Conservation (phyloP, 1,284 basidiomycete species). For the Exobasidium rhododendri region DNA sequence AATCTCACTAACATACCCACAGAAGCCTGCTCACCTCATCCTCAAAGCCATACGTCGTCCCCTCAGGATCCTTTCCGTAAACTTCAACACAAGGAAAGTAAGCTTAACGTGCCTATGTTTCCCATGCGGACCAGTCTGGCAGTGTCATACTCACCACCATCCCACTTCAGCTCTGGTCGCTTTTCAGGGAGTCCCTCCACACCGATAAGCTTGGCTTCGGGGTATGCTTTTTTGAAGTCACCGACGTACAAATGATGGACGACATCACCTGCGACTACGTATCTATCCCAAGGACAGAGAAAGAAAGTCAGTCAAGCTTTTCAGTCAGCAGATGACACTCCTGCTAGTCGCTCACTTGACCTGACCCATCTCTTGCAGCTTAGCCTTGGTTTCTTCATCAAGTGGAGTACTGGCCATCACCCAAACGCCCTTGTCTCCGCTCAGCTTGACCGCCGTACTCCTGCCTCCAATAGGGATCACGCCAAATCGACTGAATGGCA, state of each 20-base stretch:
- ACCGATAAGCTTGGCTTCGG: slow-evolving; percentile 56
- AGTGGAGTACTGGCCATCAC: slow-evolving; percentile 80
- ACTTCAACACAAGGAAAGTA: slow-evolving; percentile 5
- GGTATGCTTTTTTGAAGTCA: slow-evolving; percentile 37
- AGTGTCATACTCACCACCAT: slow-evolving; percentile 20
- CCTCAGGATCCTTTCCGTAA: slow-evolving; percentile 34
- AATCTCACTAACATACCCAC: neutral
- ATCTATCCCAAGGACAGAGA: too few species aligned
- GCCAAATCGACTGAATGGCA: slow-evolving; percentile 52
- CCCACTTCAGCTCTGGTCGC: slow-evolving; percentile 57
- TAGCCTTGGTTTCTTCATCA: slow-evolving; percentile 68
- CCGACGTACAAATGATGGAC: slow-evolving; percentile 59
- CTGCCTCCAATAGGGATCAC: slow-evolving; percentile 55
- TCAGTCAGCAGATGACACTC: too few species aligned
- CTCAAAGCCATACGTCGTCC: slow-evolving; percentile 38
- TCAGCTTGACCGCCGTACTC: slow-evolving; percentile 71
- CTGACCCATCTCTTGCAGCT: slow-evolving; percentile 70
- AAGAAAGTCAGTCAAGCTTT: neutral
- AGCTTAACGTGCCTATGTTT: neutral
- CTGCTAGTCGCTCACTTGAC: slow-evolving; percentile 60
- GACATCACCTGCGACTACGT: slow-evolving; percentile 59
- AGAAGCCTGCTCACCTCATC: slow-evolving; percentile 19
- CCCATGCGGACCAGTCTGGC: neutral
- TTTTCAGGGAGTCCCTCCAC: slow-evolving; percentile 56
- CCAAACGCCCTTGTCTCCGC: slow-evolving; percentile 69